Base-by-base conservation (phyloP, 2,329 filamentous ascomycete genomes). In the Curvularia verruculosa region DNA sequence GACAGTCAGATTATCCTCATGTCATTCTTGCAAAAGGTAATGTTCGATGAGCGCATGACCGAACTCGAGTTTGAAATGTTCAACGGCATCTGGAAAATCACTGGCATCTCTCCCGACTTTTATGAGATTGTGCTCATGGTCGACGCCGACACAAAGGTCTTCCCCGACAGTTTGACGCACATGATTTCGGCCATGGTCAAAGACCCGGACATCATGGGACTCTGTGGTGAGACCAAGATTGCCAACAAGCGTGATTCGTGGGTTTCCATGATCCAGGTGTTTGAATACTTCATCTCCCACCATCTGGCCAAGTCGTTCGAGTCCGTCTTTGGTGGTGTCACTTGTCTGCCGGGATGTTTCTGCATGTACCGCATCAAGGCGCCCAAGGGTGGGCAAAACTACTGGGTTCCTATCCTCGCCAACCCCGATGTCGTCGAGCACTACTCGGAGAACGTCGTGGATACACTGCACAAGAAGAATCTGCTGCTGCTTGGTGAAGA, bases 331-430 rank as follows among this genome's bases (percentile, higher is more conserved):
- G 95, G 95, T 79, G 95, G 95, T 89, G 95, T 99, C 59, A 99
- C 95, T 63, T 99, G 95, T 84, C 83, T 99, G 67, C 95, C 95
- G 15, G 95, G 95, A 64, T 99, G 95, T 83, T 99, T 99, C 87
- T 97, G 92, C 84, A 99, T 99, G 96, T 99, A 99, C 82, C 91
- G 95, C 72, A 98, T 99, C 85, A 99, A 99, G 80, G 91, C 95
- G 28, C 96, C 95, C 59, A 99, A 99, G 81, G 95, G 95, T 64
- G 94, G 90, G 24, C 92, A 98, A 76, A 98, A 99, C 82, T 99
- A 98, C 81, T 99, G 95, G 95, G 95, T 99, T 23, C 95, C 95
- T 7, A 98, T 99, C 71, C 85, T 99, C 63, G 95, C 95, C 67
- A 99, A 99, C 76, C 96, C 96, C 2, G 96, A 99, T 72, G 91